Evolutionary conservation across 1,284 basidiomycete species (phyloP).

Genomic region (Golubevia pallescens): DNA sequence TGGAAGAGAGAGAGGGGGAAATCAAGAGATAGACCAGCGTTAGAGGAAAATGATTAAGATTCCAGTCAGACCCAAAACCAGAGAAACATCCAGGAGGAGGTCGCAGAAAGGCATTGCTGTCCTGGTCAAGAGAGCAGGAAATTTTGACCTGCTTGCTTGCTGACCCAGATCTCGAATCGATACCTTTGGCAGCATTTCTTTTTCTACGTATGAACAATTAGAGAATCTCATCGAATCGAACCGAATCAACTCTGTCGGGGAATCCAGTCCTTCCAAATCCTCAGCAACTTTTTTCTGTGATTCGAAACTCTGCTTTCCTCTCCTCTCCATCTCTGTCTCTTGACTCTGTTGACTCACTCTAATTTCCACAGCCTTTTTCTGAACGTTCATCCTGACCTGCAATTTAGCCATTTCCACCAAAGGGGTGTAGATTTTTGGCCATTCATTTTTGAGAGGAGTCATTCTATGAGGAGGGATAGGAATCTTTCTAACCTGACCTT

Average conservation of each 20-base stretch:
- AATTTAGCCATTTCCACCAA: conserved; percentile 91
- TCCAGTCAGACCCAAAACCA: no score
- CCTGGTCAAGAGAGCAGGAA: no score
- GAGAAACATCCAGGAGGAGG: no score
- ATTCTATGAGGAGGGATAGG: conserved; percentile 94
- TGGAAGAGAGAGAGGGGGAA: background rate
- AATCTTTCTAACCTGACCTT: conserved; percentile 67
- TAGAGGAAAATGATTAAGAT: no score
- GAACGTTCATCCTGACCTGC: conserved; percentile 95
- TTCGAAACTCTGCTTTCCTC: background rate
- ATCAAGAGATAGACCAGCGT: background rate
- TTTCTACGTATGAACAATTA: no score
- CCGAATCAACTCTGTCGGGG: background rate
- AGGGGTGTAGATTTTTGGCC: conserved; percentile 95
- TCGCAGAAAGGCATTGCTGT: no score
- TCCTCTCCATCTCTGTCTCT: background rate
- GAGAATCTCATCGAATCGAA: no score
- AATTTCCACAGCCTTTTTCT: conserved; percentile 85
- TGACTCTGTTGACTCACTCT: conserved; percentile 71
- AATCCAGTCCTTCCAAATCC: background rate
- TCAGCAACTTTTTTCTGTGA: background rate
- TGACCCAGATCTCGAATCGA: no score
- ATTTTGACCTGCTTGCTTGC: no score
- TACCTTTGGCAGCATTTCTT: no score
- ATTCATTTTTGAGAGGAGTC: conserved; percentile 95